Percentiles rank a stretch among this genome's conserved stretches.
phyloP scores from a whole-genome alignment of 2,329 filamentous ascomycete genomes.

The Scedosporium apiospermum region DNA sequence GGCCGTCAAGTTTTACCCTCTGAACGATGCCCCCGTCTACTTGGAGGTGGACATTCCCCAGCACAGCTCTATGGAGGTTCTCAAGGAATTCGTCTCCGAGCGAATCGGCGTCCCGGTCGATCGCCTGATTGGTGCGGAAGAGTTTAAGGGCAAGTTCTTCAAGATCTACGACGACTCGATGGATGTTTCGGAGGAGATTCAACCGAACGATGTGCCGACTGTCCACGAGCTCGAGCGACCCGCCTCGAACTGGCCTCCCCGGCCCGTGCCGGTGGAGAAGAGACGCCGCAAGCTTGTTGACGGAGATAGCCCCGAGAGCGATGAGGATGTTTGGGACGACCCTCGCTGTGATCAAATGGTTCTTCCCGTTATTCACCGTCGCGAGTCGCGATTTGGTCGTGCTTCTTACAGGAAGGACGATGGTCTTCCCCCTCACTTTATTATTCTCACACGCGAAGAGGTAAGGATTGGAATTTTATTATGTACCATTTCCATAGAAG shows the following conservation, averaged over 20 bases:
- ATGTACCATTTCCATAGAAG: slow-evolving; percentile 22
- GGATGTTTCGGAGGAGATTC: slow-evolving; percentile 64
- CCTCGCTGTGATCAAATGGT: slow-evolving; percentile 55
- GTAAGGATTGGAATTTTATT: slow-evolving; percentile 24
- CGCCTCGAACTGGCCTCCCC: slow-evolving; percentile 64
- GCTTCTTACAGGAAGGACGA: slow-evolving; percentile 16
- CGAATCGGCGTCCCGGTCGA: slow-evolving; percentile 55
- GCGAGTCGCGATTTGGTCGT: slow-evolving; percentile 22
- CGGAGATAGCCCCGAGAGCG: slow-evolving; percentile 34
- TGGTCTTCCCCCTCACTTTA: slow-evolving; percentile 52
- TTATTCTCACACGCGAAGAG: slow-evolving; percentile 67
- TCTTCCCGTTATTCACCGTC: slow-evolving; percentile 62
- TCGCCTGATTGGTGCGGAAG: slow-evolving; percentile 69
- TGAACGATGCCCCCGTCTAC: slow-evolving; percentile 59
- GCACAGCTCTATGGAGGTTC: slow-evolving; percentile 54
- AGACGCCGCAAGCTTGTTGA: slow-evolving; percentile 43
- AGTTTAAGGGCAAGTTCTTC: slow-evolving; percentile 78
- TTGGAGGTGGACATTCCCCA: slow-evolving; percentile 76
- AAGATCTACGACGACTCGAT: slow-evolving; percentile 66
- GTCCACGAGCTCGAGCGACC: slow-evolving; percentile 67
- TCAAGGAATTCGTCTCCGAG: slow-evolving; percentile 64
- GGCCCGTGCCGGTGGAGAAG: slow-evolving; percentile 26
- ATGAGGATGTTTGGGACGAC: slow-evolving; percentile 45
- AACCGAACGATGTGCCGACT: slow-evolving; percentile 54
- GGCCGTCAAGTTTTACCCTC: slow-evolving; percentile 65